These are phyloP conservation scores for Metschnikowia santaceciliae DNA, from an alignment of 805 yeast species.

Conservation along the genomic window DNA sequence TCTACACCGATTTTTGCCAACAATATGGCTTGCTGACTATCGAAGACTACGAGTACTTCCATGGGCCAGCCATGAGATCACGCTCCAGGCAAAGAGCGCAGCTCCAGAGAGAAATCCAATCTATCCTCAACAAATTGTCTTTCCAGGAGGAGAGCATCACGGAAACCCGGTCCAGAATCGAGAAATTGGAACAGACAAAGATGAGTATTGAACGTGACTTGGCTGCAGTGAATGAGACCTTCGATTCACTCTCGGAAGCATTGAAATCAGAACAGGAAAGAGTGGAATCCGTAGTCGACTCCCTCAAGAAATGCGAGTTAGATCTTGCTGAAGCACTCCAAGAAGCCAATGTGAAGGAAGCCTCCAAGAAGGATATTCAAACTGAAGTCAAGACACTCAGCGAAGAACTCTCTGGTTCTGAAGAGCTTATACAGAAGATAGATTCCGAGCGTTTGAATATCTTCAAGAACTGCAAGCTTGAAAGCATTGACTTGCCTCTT, in stretches of 20 bases:
- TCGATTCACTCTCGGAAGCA: constrained; percentile 33
- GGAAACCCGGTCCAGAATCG: constrained; percentile 48
- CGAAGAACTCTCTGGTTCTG: constrained; percentile 37
- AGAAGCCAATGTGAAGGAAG: constrained; percentile 16
- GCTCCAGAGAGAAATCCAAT: constrained; percentile 56
- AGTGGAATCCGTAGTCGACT: background rate
- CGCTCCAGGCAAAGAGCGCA: constrained; percentile 60
- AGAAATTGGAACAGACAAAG: constrained; percentile 29
- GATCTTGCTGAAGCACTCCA: constrained; percentile 33
- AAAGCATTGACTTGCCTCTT: constrained; percentile 62
- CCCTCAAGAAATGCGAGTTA: constrained; percentile 18
- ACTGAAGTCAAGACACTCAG: constrained; percentile 25
- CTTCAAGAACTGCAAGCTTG: constrained; percentile 71
- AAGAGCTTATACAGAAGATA: constrained; percentile 51
- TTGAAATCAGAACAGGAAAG: constrained; percentile 31
- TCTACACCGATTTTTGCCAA: constrained; percentile 54
- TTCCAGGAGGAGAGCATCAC: constrained; percentile 61
- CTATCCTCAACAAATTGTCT: constrained; percentile 54
- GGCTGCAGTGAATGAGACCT: constrained; percentile 28
- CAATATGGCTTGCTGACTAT: constrained; percentile 52
- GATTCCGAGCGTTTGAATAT: constrained; percentile 55
- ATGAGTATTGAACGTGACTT: constrained; percentile 25
- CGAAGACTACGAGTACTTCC: constrained; percentile 65
- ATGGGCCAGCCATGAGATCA: constrained; percentile 54
- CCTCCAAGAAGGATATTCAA: constrained; percentile 29